A percentile compares a stretch with the other conserved stretches of the same genome.
Evolutionary conservation across 2,329 filamentous ascomycete species (phyloP).

Genomic region (Cryphonectria nitschkei): DNA sequence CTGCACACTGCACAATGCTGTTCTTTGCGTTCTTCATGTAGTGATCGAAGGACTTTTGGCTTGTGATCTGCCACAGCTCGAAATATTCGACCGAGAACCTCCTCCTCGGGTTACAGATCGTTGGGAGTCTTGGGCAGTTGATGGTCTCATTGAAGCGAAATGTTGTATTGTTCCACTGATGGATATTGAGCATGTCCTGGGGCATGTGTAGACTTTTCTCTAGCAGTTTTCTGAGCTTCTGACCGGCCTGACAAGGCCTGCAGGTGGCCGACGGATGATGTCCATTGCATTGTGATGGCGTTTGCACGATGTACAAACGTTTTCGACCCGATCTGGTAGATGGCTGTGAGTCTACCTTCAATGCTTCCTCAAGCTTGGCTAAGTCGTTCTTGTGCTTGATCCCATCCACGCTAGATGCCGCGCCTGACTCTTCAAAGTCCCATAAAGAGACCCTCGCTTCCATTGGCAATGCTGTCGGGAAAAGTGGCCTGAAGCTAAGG

Average conservation of each 20-base stretch:
- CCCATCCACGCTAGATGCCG: not conserved
- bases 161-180: conserved; percentile 23
- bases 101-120: not conserved
- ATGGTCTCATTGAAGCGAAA: conserved; percentile 24
- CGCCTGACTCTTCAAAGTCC: not conserved
- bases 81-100: conserved; percentile 20
- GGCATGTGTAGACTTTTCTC: not conserved
- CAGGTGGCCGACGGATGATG: not conserved
- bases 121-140: conserved; percentile 22
- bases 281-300: not conserved
- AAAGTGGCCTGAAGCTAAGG: not conserved
- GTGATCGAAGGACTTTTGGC: not conserved
- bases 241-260: not conserved
- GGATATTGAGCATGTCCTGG: conserved; percentile 8
- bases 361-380: not conserved
- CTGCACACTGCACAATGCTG: conserved; percentile 4
- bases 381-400: not conserved
- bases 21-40: not conserved
- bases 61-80: conserved; percentile 16
- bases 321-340: not conserved
- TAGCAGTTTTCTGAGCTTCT: not conserved
- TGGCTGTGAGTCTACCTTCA: not conserved
- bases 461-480: not conserved
- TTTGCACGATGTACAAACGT: not conserved
- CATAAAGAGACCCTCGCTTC: not conserved